phyloP scores from a whole-genome alignment of 306 rosid species.

The Trifolium fragiferum region DNA sequence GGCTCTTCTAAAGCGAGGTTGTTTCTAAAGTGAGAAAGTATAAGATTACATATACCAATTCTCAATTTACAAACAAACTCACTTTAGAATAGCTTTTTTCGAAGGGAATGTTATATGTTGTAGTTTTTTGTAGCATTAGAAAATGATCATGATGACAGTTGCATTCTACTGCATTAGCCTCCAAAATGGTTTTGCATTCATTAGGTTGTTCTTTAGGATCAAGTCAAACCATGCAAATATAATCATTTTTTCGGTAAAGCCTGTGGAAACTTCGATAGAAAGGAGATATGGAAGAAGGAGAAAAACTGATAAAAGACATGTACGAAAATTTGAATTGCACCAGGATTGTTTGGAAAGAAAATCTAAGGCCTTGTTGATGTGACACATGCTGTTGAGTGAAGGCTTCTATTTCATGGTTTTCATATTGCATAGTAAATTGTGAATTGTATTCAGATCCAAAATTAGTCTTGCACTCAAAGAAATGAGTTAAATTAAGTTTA shows the following conservation, averaged over 20 bases:
- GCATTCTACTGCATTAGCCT: no score
- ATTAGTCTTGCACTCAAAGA: slow-evolving; percentile 2
- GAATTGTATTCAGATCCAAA: background rate
- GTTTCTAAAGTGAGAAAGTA: no score
- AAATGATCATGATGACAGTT: background rate
- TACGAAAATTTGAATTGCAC: no score
- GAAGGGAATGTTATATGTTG: background rate
- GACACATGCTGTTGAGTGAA: background rate
- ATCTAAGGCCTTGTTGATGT: no score
- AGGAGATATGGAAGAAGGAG: background rate
- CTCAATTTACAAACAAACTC: background rate
- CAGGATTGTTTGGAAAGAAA: no score
- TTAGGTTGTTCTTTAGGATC: background rate
- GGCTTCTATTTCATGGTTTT: background rate
- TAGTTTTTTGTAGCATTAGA: slow-evolving; percentile 28
- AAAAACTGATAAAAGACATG: background rate
- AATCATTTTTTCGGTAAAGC: background rate
- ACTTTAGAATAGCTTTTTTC: slow-evolving; percentile 5
- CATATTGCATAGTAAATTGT: background rate
- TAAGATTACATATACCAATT: no score
- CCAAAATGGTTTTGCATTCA: no score
- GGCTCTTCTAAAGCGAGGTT: no score
- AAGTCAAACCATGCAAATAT: background rate
- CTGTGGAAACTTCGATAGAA: background rate
- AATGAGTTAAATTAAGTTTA: background rate